Percentiles rank a stretch among this genome's conserved stretches.
These are phyloP conservation scores for Penicillium macrosclerotiorum DNA, from an alignment of 495 filamentous ascomycete genomes.

Conservation along the genomic window DNA sequence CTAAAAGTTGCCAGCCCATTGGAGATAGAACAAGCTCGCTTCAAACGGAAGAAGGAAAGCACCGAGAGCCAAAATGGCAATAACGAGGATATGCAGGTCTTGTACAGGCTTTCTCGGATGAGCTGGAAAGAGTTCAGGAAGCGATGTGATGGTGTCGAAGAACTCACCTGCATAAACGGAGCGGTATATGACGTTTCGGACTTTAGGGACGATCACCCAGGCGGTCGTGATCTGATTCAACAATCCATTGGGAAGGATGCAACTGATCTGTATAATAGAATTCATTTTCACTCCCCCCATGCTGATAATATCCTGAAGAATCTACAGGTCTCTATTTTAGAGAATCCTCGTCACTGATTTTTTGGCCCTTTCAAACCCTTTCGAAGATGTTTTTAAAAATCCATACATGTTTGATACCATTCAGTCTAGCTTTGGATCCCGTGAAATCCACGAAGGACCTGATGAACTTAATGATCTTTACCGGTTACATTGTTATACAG, in stretches of 20 bases:
- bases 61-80: neutral
- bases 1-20: conserved; percentile 18
- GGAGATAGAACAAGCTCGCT: conserved; percentile 17
- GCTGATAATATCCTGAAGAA: neutral
- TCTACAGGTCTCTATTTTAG: neutral
- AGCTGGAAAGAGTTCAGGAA: neutral
- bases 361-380: neutral
- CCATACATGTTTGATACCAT: too few species aligned
- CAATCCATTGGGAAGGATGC: conserved; percentile 28
- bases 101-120: neutral
- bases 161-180: neutral
- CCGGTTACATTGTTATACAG: too few species aligned
- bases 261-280: conserved; percentile 25
- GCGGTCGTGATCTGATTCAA: conserved; percentile 22
- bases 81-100: neutral
- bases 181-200: conserved; percentile 3
- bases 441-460: too few species aligned
- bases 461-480: too few species aligned
- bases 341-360: neutral
- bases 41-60: neutral
- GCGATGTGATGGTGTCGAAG: neutral
- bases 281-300: neutral
- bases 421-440: too few species aligned
- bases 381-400: too few species aligned
- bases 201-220: conserved; percentile 24